Evolutionary conservation across 345 rosid species (phyloP).

Genomic region (Cardamine chenopodiifolia): DNA sequence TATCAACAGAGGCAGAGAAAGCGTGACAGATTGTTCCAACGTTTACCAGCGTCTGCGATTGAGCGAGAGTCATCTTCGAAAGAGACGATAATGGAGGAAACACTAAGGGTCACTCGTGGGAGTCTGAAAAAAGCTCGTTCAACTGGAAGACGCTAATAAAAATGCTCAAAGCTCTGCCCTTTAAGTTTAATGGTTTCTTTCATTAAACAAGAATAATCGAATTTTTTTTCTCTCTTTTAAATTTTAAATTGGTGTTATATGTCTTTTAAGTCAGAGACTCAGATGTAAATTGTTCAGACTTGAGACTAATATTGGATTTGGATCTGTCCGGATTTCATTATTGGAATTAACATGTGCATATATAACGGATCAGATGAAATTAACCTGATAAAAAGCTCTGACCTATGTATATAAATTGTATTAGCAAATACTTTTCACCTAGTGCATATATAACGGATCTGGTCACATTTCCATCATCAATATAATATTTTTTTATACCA

Average conservation of each 20-base stretch:
- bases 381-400: no score
- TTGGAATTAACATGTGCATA: background rate
- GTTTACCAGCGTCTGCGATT: constrained; percentile 45
- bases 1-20: constrained; percentile 47
- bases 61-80: constrained; percentile 48
- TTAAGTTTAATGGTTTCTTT: constrained; percentile 6
- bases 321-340: background rate
- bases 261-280: constrained; percentile 3
- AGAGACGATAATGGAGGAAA: constrained; percentile 62
- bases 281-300: constrained; percentile 20
- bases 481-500: no score
- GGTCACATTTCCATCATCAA: no score
- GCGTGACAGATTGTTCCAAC: constrained; percentile 50
- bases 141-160: constrained; percentile 27
- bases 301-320: constrained; percentile 1
- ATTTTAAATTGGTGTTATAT: background rate
- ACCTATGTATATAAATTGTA: no score
- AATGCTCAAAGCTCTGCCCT: constrained; percentile 6
- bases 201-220: constrained; percentile 17
- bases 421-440: no score
- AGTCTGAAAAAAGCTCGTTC: constrained; percentile 62
- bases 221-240: background rate
- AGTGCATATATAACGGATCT: no score
- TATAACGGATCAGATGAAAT: no score
- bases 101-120: constrained; percentile 51